Evolutionary conservation across 768 basidiomycete genomes (phyloP).

Genomic region (Sistotremastrum suecicum): DNA sequence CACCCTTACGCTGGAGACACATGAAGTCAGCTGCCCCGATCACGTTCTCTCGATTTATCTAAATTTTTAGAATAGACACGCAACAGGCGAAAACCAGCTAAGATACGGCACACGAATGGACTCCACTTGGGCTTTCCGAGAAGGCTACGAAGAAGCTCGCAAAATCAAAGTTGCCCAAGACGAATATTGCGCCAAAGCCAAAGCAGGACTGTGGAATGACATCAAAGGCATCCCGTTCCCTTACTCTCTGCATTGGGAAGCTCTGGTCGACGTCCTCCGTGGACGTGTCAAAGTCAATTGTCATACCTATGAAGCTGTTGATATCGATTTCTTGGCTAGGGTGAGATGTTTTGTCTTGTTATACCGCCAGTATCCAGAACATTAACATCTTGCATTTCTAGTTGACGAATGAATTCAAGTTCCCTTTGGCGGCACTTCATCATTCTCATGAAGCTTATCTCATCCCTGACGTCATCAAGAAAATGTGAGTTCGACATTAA

Average conservation of each 20-base stretch:
- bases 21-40: constrained; percentile 43
- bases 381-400: constrained; percentile 13
- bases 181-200: constrained; percentile 49
- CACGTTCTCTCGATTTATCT: not conserved
- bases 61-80: constrained; percentile 15
- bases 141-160: constrained; percentile 66
- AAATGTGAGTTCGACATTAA: constrained; percentile 31
- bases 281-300: constrained; percentile 65
- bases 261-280: constrained; percentile 68
- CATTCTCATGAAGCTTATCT: constrained; percentile 86
- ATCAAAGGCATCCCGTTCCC: constrained; percentile 40
- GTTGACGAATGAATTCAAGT: constrained; percentile 85
- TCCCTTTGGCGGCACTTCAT: constrained; percentile 69
- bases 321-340: constrained; percentile 54
- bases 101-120: constrained; percentile 49
- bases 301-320: constrained; percentile 63
- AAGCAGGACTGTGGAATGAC: constrained; percentile 19
- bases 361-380: not conserved
- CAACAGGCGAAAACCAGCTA: constrained; percentile 27
- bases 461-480: constrained; percentile 70
- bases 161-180: constrained; percentile 59
- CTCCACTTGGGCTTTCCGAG: constrained; percentile 59
- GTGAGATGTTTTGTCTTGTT: constrained; percentile 25
- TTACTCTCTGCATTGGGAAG: constrained; percentile 63
- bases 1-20: constrained; percentile 57